Evolutionary conservation across 2,329 filamentous ascomycete species (phyloP).

Genomic region (Diaporthe vaccinii): DNA sequence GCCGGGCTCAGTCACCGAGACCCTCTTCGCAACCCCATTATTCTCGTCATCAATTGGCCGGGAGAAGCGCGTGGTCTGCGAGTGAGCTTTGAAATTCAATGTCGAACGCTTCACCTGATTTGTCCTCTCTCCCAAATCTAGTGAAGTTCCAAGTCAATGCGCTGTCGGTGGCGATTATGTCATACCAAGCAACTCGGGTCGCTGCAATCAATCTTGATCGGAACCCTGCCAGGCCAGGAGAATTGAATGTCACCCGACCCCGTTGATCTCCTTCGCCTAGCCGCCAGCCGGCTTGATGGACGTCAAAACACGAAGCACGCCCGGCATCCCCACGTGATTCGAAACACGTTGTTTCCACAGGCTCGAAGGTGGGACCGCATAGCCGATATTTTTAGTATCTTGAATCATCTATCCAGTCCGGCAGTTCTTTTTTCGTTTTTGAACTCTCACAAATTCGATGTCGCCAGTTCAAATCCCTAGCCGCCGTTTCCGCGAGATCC

Average conservation of each 20-base stretch:
- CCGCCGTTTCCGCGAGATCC: not conserved
- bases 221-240: conserved; percentile 17
- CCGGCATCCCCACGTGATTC: conserved; percentile 12
- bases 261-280: conserved; percentile 28
- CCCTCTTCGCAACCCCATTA: not conserved
- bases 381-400: not conserved
- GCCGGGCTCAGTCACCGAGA: conserved; percentile 5
- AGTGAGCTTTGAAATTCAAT: not conserved
- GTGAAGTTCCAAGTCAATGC: not conserved
- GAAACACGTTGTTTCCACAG: conserved; percentile 30
- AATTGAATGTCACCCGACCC: conserved; percentile 27
- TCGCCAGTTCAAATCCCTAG: too few relatives aligned
- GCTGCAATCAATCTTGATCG: not conserved
- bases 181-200: conserved; percentile 10
- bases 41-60: not conserved
- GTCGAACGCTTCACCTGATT: not conserved
- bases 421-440: too few relatives aligned
- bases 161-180: conserved; percentile 14
- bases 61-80: not conserved
- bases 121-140: not conserved
- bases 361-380: not conserved
- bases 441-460: not conserved
- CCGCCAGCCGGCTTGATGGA: conserved; percentile 17
- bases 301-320: conserved; percentile 20
- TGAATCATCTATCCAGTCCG: not conserved